Conservation (phyloP, 2,329 filamentous ascomycete species). For the Endoconidiophora polonica region DNA sequence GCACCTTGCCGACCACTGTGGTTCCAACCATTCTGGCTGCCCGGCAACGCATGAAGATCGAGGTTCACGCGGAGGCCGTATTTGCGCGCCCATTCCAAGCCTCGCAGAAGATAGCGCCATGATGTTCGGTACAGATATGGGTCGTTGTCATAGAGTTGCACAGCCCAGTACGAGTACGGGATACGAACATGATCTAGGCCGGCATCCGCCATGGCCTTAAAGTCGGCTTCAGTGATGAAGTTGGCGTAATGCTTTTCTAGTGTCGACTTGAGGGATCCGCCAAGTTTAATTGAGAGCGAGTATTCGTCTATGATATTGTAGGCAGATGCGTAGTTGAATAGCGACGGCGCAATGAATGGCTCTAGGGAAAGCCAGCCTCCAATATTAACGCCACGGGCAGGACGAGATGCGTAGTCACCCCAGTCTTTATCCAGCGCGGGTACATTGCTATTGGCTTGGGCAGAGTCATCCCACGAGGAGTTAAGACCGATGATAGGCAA, state of each 20-base stretch:
- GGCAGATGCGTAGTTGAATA: slow-evolving; percentile 53
- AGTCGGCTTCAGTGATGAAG: slow-evolving; percentile 73
- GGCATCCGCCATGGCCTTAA: slow-evolving; percentile 67
- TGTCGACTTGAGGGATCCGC: slow-evolving; percentile 41
- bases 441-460: slow-evolving; percentile 60
- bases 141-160: slow-evolving; percentile 68
- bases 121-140: slow-evolving; percentile 75
- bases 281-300: slow-evolving; percentile 57
- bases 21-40: slow-evolving; percentile 95
- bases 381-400: slow-evolving; percentile 78
- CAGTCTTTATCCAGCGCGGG: slow-evolving; percentile 61
- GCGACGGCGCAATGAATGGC: slow-evolving; percentile 85
- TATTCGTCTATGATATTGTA: slow-evolving; percentile 73
- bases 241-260: slow-evolving; percentile 85
- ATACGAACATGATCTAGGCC: slow-evolving; percentile 96
- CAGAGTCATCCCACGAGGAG: slow-evolving; percentile 70
- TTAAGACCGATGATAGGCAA: slow-evolving; percentile 85
- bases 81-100: slow-evolving; percentile 84
- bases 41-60: slow-evolving; percentile 80
- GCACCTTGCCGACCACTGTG: slow-evolving; percentile 71
- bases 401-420: slow-evolving; percentile 57
- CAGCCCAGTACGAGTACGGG: slow-evolving; percentile 88
- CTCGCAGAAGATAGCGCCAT: slow-evolving; percentile 85
- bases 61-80: slow-evolving; percentile 86
- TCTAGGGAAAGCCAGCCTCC: slow-evolving; percentile 91